Base-by-base conservation (phyloP, 345 rosid genomes). In the Acer saccharum region DNA sequence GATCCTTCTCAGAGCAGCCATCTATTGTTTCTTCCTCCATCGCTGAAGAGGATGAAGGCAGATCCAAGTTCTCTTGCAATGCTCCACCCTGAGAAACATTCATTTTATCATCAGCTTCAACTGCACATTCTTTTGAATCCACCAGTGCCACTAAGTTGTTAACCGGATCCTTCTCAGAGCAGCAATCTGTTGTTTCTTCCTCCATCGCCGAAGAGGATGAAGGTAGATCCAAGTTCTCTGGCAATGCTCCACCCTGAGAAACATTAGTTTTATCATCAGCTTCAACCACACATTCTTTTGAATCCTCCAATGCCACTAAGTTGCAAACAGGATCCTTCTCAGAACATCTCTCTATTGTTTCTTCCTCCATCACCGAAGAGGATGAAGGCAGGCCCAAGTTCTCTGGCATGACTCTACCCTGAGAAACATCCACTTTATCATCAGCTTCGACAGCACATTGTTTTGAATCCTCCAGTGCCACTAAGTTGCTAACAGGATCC, bases 1-100 rank as follows among this genome's bases (percentile, higher is more conserved):
- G 21, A 58, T 58, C 63, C 25, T 76, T 35, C 10, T 61, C 71
- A 4, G 55, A 39, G 23, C 67, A 68, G 17, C 23, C 20, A 4
- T 32, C 43, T 16, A 50, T 20, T 27, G 72, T 78, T 25, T 66
- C 79, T 76, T 74, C 69, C 58, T 72, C 81, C 63, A 18, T 52
- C 21, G 43, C 63, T n/a, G 44, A 50, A 17, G 76, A 71, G 14
- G 80, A 77, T 35, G 75, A 63, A 79, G 81, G 66, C 39, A 39
- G 43, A 75, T 25, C 75, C 46, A 18, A 41, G 29, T 65, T 68
- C 78, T 75, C 79, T 54, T 72, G 52, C 48, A 72, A 73, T 58
- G 21, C 12, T 41, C 23, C 79, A 60, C 35, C 81, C 66, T 68
- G 68, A 41, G 44, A 41, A 41, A 41, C 44, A 64, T 73, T 71